phyloP scores from a whole-genome alignment of 2,329 filamentous ascomycete genomes.

The Diaporthe longicolla region DNA sequence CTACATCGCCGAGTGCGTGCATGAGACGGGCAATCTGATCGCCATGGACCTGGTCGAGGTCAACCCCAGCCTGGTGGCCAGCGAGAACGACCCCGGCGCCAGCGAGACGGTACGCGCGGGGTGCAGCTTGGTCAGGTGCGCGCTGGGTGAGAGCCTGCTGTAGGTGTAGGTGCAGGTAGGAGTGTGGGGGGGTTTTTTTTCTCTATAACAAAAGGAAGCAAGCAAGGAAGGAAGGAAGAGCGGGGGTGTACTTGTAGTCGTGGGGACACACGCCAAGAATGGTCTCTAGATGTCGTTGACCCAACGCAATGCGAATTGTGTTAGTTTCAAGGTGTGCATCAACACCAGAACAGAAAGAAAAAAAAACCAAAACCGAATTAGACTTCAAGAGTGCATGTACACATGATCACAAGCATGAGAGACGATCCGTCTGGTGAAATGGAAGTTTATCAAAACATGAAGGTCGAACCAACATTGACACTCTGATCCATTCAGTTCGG shows the following conservation, averaged over 20 bases:
- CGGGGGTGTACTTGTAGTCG: background rate
- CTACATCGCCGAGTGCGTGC: conserved; percentile 92
- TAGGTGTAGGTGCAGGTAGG: conserved; percentile 54
- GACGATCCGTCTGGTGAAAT: no score
- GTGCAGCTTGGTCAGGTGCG: conserved; percentile 91
- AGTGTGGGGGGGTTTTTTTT: background rate
- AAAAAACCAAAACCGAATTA: background rate
- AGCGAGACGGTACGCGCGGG: conserved; percentile 91
- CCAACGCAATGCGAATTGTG: conserved; percentile 28
- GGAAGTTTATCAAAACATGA: background rate
- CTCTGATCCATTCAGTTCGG: background rate
- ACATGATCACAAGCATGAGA: background rate
- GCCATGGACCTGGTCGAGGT: conserved; percentile 89
- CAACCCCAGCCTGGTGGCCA: conserved; percentile 76
- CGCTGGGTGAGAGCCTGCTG: conserved; percentile 90
- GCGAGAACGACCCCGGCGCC: conserved; percentile 73
- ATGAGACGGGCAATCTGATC: conserved; percentile 82
- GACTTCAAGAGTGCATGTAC: background rate
- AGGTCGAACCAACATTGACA: background rate
- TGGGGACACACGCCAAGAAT: background rate
- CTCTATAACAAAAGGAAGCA: background rate
- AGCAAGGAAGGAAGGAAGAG: background rate
- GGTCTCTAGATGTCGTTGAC: conserved; percentile 2
- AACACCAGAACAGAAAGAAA: no score
- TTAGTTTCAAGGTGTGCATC: background rate